A percentile compares a stretch with the other conserved stretches of the same genome.
phyloP scores from a whole-genome alignment of 352 stramenopile species.

The Globisporangium radiosum region DNA sequence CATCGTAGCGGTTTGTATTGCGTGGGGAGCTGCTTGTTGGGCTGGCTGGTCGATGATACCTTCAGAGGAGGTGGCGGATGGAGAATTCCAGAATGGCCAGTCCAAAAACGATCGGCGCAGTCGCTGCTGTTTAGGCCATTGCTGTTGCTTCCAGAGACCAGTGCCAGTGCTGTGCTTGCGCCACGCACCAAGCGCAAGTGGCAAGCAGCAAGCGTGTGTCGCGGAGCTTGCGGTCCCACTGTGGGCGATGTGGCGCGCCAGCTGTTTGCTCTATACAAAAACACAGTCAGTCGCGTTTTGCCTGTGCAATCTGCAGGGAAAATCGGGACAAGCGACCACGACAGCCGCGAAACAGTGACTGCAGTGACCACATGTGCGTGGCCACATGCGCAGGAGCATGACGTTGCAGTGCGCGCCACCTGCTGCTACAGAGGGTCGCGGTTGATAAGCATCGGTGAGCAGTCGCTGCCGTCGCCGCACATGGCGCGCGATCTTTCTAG shows the following conservation, averaged over 20 bases:
- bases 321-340: neutral
- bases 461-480: neutral
- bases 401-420: no score
- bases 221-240: neutral
- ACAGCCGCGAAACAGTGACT: neutral
- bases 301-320: neutral
- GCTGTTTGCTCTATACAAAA: neutral
- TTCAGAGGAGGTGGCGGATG: neutral
- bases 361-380: neutral
- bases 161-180: no score
- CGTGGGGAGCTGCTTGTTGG: neutral
- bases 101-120: no score
- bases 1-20: neutral
- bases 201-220: neutral
- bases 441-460: no score
- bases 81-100: constrained; percentile 3
- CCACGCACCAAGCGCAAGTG: no score
- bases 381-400: neutral
- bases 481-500: constrained; percentile 8
- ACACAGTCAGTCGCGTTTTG: neutral
- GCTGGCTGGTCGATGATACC: neutral
- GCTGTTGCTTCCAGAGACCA: no score
- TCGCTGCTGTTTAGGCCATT: no score
- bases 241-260: neutral
- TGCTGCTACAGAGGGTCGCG: neutral